Conservation (phyloP, 108 stramenopile genomes). For the Epipyxis sp. region DNA sequence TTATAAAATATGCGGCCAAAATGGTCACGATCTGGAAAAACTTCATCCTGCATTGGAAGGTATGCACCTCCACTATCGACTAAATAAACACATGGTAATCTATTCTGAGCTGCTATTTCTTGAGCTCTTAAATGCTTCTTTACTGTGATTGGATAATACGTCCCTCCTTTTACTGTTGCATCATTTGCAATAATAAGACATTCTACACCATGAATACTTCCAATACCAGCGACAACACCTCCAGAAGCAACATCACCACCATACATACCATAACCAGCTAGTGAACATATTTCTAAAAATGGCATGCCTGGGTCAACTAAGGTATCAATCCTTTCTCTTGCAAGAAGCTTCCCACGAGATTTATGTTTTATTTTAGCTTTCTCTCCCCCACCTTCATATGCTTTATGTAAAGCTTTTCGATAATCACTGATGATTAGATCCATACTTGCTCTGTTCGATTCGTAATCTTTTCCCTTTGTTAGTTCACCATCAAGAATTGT, state of each 20-base stretch:
- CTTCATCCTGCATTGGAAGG: constrained; percentile 89
- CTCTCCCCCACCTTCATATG: constrained; percentile 51
- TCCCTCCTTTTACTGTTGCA: constrained; percentile 97
- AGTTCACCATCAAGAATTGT: background rate
- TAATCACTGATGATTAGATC: constrained; percentile 21
- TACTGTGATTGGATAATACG: constrained; percentile 96
- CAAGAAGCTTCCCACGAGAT: constrained; percentile 76
- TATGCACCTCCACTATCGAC: constrained; percentile 87
- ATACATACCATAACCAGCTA: constrained; percentile 70
- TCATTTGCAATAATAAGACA: constrained; percentile 98
- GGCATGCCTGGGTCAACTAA: constrained; percentile 87
- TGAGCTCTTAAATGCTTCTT: constrained; percentile 98
- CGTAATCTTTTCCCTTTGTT: background rate
- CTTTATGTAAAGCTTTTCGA: background rate
- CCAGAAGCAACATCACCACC: constrained; percentile 67
- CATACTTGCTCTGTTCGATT: constrained; percentile 37
- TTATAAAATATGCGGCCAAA: constrained; percentile 98
- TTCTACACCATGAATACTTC: constrained; percentile 72
- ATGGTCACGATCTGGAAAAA: constrained; percentile 92
- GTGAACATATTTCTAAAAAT: constrained; percentile 83
- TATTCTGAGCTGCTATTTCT: constrained; percentile 86
- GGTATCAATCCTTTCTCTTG: constrained; percentile 82
- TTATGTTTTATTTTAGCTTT: constrained; percentile 69
- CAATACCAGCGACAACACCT: constrained; percentile 93
- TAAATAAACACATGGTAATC: constrained; percentile 90